Evolutionary conservation across 768 basidiomycete species (phyloP), one percentile per base, ranked within the genome.

Genomic region (Russula brevipes): DNA sequence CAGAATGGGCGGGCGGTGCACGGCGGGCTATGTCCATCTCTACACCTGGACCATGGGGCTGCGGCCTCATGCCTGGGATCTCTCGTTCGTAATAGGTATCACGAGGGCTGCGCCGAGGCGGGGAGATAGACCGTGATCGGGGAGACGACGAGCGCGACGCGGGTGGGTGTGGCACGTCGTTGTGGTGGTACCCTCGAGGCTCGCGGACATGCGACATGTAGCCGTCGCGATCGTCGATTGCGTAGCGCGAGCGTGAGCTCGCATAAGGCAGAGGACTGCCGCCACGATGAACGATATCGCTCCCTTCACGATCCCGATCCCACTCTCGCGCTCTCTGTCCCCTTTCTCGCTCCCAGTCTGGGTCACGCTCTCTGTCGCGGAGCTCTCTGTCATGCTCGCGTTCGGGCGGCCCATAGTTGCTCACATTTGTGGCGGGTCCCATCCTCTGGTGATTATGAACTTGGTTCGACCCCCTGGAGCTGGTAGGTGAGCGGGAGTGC

Each of bases 391-490:
- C 82, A 70, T 81, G 76, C 36, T 84, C 81, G 30, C 83, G 79
- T 19, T 81, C 81, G 61, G 81, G 75, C 54, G 72, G 75, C 70
- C 75, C 76, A 42, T 73, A 71, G 66, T 73, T 71, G 69, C 79
- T 81, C 52, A 86, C 77, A 67, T 80, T 83, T 31, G 83, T 77
- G 3, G 79, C 85, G 45, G 86, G 85, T 7, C 85, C 86, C 68
- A 85, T 70, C 59, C 85, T 84, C 72, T 87, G 87, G 73, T 88
- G 87, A 63, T 78, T 78, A 71, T 88, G 88, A 52, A 79, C 72
- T 69, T 81, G 80, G 64, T 74, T 59, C 65, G 58, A 56, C 7
- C 55, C 66, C 66, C 46, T 60, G 36, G 57, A 61, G 54, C 45
- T 72, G 49, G 76, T 72, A 45, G 74, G 72, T 49, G 78, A 79